These are phyloP conservation scores for Solanum chmielewskii DNA, from an alignment of 257 asterid genomes.

Conservation along the genomic window DNA sequence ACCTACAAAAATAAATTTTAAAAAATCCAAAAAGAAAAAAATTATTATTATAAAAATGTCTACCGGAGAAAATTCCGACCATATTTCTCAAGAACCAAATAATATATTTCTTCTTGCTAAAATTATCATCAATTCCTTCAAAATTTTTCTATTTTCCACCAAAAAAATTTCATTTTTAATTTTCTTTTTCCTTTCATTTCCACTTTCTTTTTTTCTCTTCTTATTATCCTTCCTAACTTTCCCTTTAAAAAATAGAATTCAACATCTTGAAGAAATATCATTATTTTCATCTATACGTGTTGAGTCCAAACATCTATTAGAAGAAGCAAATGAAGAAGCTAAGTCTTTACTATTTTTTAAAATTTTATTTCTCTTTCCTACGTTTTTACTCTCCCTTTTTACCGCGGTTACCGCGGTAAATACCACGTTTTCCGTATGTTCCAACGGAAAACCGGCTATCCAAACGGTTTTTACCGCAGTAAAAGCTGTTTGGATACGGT, in stretches of 20 bases:
- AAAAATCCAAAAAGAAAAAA: neutral
- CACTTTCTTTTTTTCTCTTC: neutral
- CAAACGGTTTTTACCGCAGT: neutral
- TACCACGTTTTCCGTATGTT: neutral
- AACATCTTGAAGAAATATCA: neutral
- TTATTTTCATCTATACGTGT: neutral
- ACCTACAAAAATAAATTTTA: neutral
- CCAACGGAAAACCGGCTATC: neutral
- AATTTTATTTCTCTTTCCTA: neutral
- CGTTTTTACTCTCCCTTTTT: neutral
- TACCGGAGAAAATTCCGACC: neutral
- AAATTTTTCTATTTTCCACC: neutral
- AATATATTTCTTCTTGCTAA: neutral
- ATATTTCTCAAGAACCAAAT: neutral
- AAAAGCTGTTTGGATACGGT: neutral
- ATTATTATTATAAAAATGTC: neutral
- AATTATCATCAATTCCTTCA: neutral
- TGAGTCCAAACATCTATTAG: neutral
- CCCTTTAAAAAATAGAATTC: neutral
- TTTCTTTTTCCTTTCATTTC: neutral
- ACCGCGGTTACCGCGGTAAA: neutral
- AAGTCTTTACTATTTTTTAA: neutral
- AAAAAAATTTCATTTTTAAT: neutral
- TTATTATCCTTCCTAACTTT: neutral
- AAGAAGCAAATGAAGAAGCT: neutral